These are phyloP conservation scores for Colletotrichum spinosum DNA, from an alignment of 2,329 filamentous ascomycete genomes.

Conservation along the genomic window DNA sequence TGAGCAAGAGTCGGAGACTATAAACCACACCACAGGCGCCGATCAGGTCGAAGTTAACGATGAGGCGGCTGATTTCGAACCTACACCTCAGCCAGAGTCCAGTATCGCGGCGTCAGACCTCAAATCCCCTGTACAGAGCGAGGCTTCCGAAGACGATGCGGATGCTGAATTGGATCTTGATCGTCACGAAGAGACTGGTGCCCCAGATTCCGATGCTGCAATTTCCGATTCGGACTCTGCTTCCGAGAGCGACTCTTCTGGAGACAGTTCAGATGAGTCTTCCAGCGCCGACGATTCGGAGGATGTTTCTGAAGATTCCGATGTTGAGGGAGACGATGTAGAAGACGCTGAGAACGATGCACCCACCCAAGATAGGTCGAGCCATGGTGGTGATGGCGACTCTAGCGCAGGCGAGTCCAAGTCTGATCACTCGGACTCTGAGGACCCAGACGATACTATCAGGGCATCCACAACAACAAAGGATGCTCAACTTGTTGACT, in stretches of 20 bases:
- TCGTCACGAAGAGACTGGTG: neutral
- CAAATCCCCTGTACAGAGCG: no score
- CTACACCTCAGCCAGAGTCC: no score
- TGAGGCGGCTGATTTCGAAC: no score
- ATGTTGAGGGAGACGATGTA: neutral
- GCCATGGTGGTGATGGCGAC: slow-evolving; percentile 14
- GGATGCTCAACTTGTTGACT: no score
- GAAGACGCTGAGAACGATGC: neutral
- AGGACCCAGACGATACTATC: no score
- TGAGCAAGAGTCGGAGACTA: neutral
- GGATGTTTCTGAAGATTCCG: slow-evolving; percentile 8
- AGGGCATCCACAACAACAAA: no score
- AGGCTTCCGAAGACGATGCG: no score
- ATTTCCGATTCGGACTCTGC: neutral
- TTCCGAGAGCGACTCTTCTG: neutral
- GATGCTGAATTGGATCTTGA: no score
- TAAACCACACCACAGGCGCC: slow-evolving; percentile 14
- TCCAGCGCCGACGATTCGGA: neutral
- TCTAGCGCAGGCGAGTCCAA: slow-evolving; percentile 23
- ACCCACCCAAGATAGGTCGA: slow-evolving; percentile 5
- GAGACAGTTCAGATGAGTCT: neutral
- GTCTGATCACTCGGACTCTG: no score
- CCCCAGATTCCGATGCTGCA: slow-evolving; percentile 13
- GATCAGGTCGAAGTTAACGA: slow-evolving; percentile 9
- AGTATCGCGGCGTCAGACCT: no score